Conservation (phyloP, 192 early-diverging fungal species). For the Coemansia sp. region DNA sequence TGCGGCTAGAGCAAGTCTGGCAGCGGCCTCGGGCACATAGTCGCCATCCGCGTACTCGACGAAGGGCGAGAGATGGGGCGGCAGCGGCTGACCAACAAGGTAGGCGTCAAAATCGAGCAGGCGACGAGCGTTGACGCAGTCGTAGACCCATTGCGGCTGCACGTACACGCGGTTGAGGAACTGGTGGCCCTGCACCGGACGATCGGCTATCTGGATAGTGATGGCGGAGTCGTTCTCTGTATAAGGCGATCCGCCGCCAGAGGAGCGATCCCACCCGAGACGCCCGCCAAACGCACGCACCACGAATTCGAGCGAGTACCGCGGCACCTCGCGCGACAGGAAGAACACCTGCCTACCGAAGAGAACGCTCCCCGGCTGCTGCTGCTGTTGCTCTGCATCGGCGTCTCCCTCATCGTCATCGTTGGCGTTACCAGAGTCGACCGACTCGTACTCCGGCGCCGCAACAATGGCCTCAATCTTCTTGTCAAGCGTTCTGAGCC, state of each 20-base stretch:
- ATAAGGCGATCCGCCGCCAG: constrained; percentile 78
- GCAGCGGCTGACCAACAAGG: constrained; percentile 76
- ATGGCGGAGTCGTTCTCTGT: constrained; percentile 79
- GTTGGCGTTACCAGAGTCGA: constrained; percentile 1
- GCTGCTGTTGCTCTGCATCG: constrained; percentile 32
- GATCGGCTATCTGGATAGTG: constrained; percentile 88
- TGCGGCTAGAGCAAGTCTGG: constrained; percentile 45
- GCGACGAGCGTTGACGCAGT: constrained; percentile 85
- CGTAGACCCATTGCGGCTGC: constrained; percentile 99
- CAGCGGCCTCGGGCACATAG: constrained; percentile 74
- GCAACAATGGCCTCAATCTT: constrained; percentile 46
- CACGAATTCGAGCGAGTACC: constrained; percentile 89
- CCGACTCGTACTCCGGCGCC: constrained; percentile 25
- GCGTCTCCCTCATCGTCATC: constrained; percentile 17
- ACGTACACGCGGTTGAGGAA: constrained; percentile 74
- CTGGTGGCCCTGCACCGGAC: constrained; percentile 67
- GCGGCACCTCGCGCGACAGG: constrained; percentile 93
- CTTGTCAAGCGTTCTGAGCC: constrained; percentile 33
- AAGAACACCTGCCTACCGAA: constrained; percentile 72
- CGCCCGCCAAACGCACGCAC: constrained; percentile 87
- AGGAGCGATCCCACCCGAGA: constrained; percentile 83
- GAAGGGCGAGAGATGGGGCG: constrained; percentile 94
- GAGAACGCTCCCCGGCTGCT: constrained; percentile 53
- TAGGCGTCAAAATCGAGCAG: constrained; percentile 68
- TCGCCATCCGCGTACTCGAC: constrained; percentile 83